A percentile compares a stretch with the other conserved stretches of the same genome.
phyloP scores from a whole-genome alignment of 2,329 filamentous ascomycete genomes.

The Neofusicoccum sp. region DNA sequence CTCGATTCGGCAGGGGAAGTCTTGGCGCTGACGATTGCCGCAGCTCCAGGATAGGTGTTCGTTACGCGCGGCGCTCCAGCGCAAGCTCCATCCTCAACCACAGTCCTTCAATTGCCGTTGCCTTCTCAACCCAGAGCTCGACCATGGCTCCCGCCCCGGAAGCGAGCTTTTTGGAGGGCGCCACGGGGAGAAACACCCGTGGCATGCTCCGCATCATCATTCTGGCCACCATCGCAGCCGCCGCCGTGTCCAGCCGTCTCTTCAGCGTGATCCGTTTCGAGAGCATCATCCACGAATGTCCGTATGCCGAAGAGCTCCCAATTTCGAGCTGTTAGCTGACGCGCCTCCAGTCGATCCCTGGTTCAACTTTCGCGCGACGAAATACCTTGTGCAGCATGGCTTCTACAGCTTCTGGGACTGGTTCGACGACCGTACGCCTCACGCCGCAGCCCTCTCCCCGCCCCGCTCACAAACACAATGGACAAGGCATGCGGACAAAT shows the following conservation, averaged over 20 bases:
- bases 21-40: slow-evolving; percentile 19
- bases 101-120: slow-evolving; percentile 16
- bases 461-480: not conserved
- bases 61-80: slow-evolving; percentile 20
- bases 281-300: slow-evolving; percentile 98
- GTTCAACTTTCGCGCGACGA: slow-evolving; percentile 99
- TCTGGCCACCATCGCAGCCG: slow-evolving; percentile 85
- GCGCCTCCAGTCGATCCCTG: slow-evolving; percentile 82
- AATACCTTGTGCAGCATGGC: slow-evolving; percentile 94
- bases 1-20: slow-evolving; percentile 16
- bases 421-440: slow-evolving; percentile 87
- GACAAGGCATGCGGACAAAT: not conserved
- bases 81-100: slow-evolving; percentile 19
- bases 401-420: slow-evolving; percentile 99
- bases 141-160: slow-evolving; percentile 44
- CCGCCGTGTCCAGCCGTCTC: slow-evolving; percentile 87
- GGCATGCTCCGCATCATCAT: slow-evolving; percentile 88
- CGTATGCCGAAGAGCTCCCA: slow-evolving; percentile 55
- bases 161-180: slow-evolving; percentile 69
- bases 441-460: not conserved
- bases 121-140: slow-evolving; percentile 26
- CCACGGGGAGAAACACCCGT: slow-evolving; percentile 78
- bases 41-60: slow-evolving; percentile 21
- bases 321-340: slow-evolving; percentile 27
- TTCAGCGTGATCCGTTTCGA: slow-evolving; percentile 99